Evolutionary conservation across 176 grass and related monocot species (phyloP), one percentile per base, ranked within the genome.

Genomic region (Elaeis guineensis): DNA sequence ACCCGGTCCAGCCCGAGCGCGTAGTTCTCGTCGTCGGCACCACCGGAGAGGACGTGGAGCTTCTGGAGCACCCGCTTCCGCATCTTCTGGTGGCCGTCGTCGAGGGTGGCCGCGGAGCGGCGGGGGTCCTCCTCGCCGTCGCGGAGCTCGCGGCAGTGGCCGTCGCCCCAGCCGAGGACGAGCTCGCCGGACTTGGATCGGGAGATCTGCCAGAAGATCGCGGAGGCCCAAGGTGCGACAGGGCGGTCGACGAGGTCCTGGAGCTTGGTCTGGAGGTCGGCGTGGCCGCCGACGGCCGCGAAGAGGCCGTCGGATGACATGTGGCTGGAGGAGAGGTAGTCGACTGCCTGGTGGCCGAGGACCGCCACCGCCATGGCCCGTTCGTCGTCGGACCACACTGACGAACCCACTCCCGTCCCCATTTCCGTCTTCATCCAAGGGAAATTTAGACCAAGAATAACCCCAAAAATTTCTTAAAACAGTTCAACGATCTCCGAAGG

Each of bases 111-210:
- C 3, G 49, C 15, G 51, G 25, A n/a, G 28, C 25, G 17, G 11
- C 17, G 17, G 25, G 26, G 18, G 22, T 16, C 26, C 17, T 54
- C 51, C 4, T 68, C 65, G n/a, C 14, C 18, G 2, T 57, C 26
- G 17, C 28, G 52, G 28, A 39, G 8, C 25, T 55, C 65, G 65
- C 52, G 52, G 53, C 65, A 68, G 65, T 56, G 52, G 6, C 65
- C 65, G 65, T 68, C 65, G 17, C 65, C 65, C 65, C 65, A 68
- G 65, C 65, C 65, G 11, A 68, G 65, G 52, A 68, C 65, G 17
- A 55, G n/a, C 12, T 68, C 65, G 12, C 51, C 65, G 25, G 65
- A 55, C 18, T 56, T 26, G 50, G 65, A 39, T 18, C 65, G 65
- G 17, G 65, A 68, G 28, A 68, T 56, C 65, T 68, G 65, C 65